Evolutionary conservation across 805 yeast species (phyloP), one percentile per base, ranked within the genome.

Genomic region (Wickerhamiella siamensis): DNA sequence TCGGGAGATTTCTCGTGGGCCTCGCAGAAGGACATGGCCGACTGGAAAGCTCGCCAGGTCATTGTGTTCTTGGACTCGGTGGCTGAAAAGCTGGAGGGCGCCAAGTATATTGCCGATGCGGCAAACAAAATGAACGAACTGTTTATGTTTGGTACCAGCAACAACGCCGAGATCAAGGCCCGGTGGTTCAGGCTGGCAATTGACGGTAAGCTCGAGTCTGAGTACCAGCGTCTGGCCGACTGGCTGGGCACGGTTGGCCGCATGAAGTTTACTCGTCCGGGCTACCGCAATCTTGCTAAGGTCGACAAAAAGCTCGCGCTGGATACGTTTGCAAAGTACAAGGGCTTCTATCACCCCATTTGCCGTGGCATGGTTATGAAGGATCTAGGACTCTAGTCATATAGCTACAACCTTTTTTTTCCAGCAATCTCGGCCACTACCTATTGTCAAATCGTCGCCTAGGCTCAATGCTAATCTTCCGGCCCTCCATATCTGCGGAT

Each of bases 181-280:
- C 73, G 93, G 57, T 80, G 83, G 78, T 83, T 69, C 58, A 66
- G 76, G 45, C 68, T 84, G 41, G 76, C 80, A 50, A 66, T 83
- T 5, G 62, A 67, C 0, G 79, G 79, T 24, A 63, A 67, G 22
- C 47, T 55, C 10, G 59, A 65, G 27, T 63, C 65, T 40, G 51
- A 52, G 32, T 72, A 78, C 57, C 62, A 61, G 43, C 62, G 61
- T 35, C 63, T 86, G 36, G 84, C 93, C 3, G 73, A 74, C 41
- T 86, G 94, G 94, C 69, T 86, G 42, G 93, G 88, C 10, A 77
- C 87, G 2, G 91, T 86, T 18, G 95, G 95, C 17, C 73, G 95
- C 66, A 86, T 86, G 95, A 86, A 86, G 64, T 86, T 78, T 56
- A 94, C 83, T 20, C 72, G 95, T 60, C 94, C 95, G 24, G 83